Evolutionary conservation across 768 basidiomycete species (phyloP).

Genomic region (Pleurotus eryngii): DNA sequence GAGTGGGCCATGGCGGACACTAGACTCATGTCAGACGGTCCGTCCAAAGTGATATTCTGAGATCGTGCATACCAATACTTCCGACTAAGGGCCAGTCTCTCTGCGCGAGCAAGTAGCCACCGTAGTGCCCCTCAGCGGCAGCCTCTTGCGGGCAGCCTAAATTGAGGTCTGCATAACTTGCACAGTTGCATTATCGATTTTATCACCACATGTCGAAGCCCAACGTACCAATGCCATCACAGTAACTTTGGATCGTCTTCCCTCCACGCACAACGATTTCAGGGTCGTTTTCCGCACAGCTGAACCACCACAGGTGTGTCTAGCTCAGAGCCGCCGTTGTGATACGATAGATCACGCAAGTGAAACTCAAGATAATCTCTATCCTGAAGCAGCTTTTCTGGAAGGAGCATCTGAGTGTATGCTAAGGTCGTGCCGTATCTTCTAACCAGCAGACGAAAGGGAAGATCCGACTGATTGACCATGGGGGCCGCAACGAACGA

Average conservation of each 20-base stretch:
- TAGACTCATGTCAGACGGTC: conserved; percentile 18
- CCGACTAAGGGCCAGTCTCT: conserved; percentile 71
- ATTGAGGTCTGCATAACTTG: conserved; percentile 58
- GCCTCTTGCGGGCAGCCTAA: conserved; percentile 77
- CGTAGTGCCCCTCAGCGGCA: conserved; percentile 64
- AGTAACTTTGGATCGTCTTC: conserved; percentile 51
- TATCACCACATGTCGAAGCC: neutral
- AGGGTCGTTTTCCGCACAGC: conserved; percentile 70
- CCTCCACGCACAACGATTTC: conserved; percentile 59
- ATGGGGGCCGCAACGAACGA: conserved; percentile 64
- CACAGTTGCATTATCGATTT: conserved; percentile 4
- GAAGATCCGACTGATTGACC: conserved; percentile 75
- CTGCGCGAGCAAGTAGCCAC: conserved; percentile 71
- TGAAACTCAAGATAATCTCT: conserved; percentile 63
- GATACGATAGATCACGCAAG: conserved; percentile 47
- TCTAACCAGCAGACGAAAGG: conserved; percentile 11
- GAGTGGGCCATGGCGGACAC: conserved; percentile 64
- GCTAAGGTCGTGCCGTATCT: conserved; percentile 60
- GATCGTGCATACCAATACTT: conserved; percentile 47
- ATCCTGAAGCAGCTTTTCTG: conserved; percentile 60
- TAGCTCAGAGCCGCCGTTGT: conserved; percentile 17
- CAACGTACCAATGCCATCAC: conserved; percentile 66
- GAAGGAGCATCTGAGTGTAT: conserved; percentile 77
- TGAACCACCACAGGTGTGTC: conserved; percentile 63
- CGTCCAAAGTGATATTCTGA: neutral